A percentile compares a stretch with the other conserved stretches of the same genome.
These are phyloP conservation scores for Phycomyces nitens DNA, from an alignment of 192 early-diverging fungal species.

Conservation along the genomic window DNA sequence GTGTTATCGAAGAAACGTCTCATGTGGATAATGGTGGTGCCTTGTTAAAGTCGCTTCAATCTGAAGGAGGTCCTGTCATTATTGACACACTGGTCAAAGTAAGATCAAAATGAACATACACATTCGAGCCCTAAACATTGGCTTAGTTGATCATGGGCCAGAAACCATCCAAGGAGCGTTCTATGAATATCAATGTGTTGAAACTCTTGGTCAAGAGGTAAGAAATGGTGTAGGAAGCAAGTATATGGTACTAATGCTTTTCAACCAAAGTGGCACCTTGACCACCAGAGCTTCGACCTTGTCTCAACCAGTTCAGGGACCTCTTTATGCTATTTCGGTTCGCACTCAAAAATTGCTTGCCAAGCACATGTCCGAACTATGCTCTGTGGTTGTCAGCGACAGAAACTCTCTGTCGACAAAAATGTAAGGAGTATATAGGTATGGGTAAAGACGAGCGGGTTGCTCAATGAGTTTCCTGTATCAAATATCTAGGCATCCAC, in stretches of 20 bases:
- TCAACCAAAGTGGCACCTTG: slow-evolving; percentile 22
- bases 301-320: slow-evolving; percentile 19
- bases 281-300: slow-evolving; percentile 11
- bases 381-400: slow-evolving; percentile 16
- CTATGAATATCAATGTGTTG: slow-evolving; percentile 12
- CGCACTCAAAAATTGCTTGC: slow-evolving; percentile 20
- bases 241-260: background rate
- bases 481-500: slow-evolving; percentile 5
- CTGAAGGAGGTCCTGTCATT: slow-evolving; percentile 13
- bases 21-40: slow-evolving; percentile 27
- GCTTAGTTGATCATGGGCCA: slow-evolving; percentile 16
- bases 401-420: background rate
- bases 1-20: slow-evolving; percentile 26
- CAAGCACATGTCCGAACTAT: slow-evolving; percentile 13
- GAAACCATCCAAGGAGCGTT: slow-evolving; percentile 3
- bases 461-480: background rate
- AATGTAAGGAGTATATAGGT: slow-evolving; percentile 2
- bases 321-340: slow-evolving; percentile 21
- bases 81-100: slow-evolving; percentile 22
- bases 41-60: slow-evolving; percentile 11
- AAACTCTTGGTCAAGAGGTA: slow-evolving; percentile 30
- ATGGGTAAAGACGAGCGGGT: background rate
- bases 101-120: slow-evolving; percentile 1
- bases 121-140: background rate
- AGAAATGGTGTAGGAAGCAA: background rate